Percentiles rank a stretch among this genome's conserved stretches.
Evolutionary conservation across 495 filamentous ascomycete species (phyloP).

Genomic region (Glonium stellatum): DNA sequence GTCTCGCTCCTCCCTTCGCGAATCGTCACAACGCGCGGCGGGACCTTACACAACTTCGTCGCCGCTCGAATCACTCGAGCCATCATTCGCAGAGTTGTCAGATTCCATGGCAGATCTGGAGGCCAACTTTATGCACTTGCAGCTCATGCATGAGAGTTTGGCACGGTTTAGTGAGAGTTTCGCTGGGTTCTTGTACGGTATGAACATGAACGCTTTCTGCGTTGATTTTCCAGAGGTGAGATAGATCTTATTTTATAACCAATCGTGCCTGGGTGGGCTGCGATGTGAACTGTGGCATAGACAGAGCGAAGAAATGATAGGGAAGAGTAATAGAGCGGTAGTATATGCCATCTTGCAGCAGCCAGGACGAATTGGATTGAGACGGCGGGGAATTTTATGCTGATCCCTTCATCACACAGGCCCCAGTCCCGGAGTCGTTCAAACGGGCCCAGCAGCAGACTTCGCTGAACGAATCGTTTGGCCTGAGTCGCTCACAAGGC

Average conservation of each 20-base stretch:
- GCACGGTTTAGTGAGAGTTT: slow-evolving; percentile 94
- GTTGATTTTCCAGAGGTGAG: slow-evolving; percentile 92
- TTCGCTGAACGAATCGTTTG: slow-evolving; percentile 9
- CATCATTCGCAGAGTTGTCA: slow-evolving; percentile 84
- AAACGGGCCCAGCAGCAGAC: slow-evolving; percentile 43
- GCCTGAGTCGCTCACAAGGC: slow-evolving; percentile 8
- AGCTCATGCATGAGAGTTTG: slow-evolving; percentile 93
- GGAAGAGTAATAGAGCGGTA: not conserved
- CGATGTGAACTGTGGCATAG: too few relatives aligned
- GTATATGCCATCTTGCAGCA: not conserved
- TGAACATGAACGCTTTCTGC: slow-evolving; percentile 99
- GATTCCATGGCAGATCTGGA: slow-evolving; percentile 94
- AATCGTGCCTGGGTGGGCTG: not conserved
- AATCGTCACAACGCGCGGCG: slow-evolving; percentile 36
- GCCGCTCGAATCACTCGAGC: slow-evolving; percentile 77
- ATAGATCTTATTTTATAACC: not conserved
- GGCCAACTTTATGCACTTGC: slow-evolving; percentile 94
- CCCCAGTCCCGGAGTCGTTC: slow-evolving; percentile 66
- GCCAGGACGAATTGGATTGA: too few relatives aligned
- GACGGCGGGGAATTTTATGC: too few relatives aligned
- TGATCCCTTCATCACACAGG: slow-evolving; percentile 36
- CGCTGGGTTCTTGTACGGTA: slow-evolving; percentile 84
- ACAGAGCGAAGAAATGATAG: not conserved
- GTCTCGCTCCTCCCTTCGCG: slow-evolving; percentile 80
- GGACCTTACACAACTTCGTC: slow-evolving; percentile 52